Conservation (phyloP, 208 protist species). For the Phytomonas francai region DNA sequence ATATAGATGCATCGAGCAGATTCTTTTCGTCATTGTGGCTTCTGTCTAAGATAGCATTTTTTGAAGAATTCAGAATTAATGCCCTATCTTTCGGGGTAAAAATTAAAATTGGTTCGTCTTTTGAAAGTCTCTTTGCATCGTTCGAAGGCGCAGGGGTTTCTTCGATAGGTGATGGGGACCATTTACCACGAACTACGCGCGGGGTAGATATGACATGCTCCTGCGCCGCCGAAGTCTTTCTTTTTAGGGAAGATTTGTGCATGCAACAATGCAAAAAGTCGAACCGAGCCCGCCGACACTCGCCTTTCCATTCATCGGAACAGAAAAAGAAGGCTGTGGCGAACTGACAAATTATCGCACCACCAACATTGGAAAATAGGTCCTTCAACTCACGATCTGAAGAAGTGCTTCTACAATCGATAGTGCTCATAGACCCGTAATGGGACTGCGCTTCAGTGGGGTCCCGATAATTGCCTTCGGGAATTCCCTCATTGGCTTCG, state of each 20-base stretch:
- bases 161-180: not conserved
- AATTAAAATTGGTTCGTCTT: not conserved
- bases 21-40: not conserved
- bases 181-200: not conserved
- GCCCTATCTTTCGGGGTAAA: not conserved
- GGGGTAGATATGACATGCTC: not conserved
- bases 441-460: not conserved
- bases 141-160: not conserved
- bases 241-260: slow-evolving; percentile 2
- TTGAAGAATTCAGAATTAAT: not conserved
- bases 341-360: slow-evolving; percentile 30
- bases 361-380: not conserved
- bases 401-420: not conserved
- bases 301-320: slow-evolving; percentile 30
- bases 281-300: slow-evolving; percentile 22
- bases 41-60: not conserved
- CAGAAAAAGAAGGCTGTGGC: slow-evolving; percentile 68
- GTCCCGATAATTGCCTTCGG: not conserved
- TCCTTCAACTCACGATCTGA: not conserved
- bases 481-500: not conserved
- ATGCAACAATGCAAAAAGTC: slow-evolving; percentile 26
- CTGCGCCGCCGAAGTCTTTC: not conserved
- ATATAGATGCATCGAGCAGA: not conserved
- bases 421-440: not conserved
- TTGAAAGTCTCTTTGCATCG: not conserved